Evolutionary conservation across 2,329 filamentous ascomycete species (phyloP).

Genomic region (Thermoascus crustaceus): DNA sequence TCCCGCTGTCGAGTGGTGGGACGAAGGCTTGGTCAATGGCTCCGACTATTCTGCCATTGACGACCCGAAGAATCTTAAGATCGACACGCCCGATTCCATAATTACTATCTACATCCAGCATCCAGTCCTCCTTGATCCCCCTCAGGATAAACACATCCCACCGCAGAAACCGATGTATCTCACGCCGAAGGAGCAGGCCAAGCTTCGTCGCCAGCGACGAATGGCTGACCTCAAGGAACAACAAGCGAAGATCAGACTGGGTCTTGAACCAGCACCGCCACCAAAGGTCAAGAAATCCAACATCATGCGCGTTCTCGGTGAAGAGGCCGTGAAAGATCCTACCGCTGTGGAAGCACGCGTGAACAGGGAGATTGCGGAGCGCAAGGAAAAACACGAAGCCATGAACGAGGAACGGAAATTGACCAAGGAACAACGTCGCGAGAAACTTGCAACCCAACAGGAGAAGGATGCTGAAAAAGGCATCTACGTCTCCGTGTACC

Average conservation of each 20-base stretch:
- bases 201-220: constrained; percentile 78
- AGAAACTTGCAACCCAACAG: constrained; percentile 76
- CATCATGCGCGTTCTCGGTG: constrained; percentile 91
- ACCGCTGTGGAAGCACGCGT: constrained; percentile 94
- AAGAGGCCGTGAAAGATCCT: constrained; percentile 88
- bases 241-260: constrained; percentile 90
- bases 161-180: constrained; percentile 84
- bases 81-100: constrained; percentile 71
- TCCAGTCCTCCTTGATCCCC: constrained; percentile 80
- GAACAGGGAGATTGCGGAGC: constrained; percentile 83
- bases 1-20: constrained; percentile 94
- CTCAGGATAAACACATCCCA: constrained; percentile 76
- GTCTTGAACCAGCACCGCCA: constrained; percentile 78
- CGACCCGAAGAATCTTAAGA: constrained; percentile 58
- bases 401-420: constrained; percentile 79
- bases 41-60: constrained; percentile 65
- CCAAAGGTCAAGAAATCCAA: constrained; percentile 97
- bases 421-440: constrained; percentile 75
- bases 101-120: constrained; percentile 89
- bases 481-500: constrained; percentile 79
- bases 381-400: constrained; percentile 66
- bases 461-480: constrained; percentile 82
- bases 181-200: constrained; percentile 83
- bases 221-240: constrained; percentile 93
- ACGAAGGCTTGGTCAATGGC: constrained; percentile 74